phyloP scores from a whole-genome alignment of 169 alveolate genomes.

The Cryptosporidium viatorum region DNA sequence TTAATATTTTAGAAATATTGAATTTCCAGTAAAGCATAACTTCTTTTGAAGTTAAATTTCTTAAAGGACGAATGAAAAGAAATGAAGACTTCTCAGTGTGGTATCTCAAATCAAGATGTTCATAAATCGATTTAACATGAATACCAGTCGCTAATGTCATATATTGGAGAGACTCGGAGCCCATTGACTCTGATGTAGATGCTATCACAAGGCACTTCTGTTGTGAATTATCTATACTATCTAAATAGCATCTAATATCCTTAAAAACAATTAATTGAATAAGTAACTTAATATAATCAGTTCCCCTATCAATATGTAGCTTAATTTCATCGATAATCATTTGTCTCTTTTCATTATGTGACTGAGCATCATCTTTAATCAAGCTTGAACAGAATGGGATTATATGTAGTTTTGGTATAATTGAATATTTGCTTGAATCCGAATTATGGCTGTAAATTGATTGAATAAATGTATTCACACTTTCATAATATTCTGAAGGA shows the following conservation, averaged over 20 bases:
- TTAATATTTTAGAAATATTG: neutral
- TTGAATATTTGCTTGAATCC: neutral
- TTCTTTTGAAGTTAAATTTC: constrained; percentile 33
- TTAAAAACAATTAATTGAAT: constrained; percentile 37
- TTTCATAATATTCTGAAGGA: constrained; percentile 39
- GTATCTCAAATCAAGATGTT: constrained; percentile 24
- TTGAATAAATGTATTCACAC: neutral
- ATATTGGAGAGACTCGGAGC: constrained; percentile 58
- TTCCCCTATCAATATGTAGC: constrained; percentile 1
- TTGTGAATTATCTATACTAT: constrained; percentile 1
- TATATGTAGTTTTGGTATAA: constrained; percentile 8
- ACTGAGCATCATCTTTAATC: neutral
- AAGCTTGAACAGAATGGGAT: constrained; percentile 69
- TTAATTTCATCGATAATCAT: constrained; percentile 21
- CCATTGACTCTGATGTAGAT: constrained; percentile 51
- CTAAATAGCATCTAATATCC: constrained; percentile 32
- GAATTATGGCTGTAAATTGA: neutral
- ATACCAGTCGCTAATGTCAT: constrained; percentile 43
- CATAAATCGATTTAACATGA: constrained; percentile 32
- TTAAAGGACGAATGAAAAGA: constrained; percentile 45
- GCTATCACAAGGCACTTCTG: constrained; percentile 38
- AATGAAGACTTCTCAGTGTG: neutral
- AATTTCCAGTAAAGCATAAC: constrained; percentile 46
- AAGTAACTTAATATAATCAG: constrained; percentile 48
- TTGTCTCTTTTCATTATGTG: neutral